Percentiles rank a stretch among this genome's conserved stretches.
Conservation (phyloP, 2,329 filamentous ascomycete genomes). For the Botryosphaeria agaves region DNA sequence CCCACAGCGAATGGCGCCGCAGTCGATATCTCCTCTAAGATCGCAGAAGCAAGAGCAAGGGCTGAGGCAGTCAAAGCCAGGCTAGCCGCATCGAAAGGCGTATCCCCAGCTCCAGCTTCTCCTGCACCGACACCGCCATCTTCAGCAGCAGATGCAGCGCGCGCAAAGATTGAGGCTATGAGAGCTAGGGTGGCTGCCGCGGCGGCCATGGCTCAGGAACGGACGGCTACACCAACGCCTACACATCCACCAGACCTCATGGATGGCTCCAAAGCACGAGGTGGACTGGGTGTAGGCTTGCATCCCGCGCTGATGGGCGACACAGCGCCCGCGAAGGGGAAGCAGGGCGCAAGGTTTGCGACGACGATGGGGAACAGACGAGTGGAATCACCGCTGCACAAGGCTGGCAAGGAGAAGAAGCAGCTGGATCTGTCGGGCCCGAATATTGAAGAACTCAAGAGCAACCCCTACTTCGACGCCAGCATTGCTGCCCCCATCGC, state of each 20-base stretch:
- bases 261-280: constrained; percentile 35
- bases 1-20: constrained; percentile 6
- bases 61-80: constrained; percentile 6
- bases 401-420: constrained; percentile 21
- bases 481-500: constrained; percentile 41
- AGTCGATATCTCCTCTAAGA: constrained; percentile 12
- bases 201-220: constrained; percentile 34
- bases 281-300: constrained; percentile 57
- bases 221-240: constrained; percentile 22
- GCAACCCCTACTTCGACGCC: constrained; percentile 74
- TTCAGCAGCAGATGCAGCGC: background rate
- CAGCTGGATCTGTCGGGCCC: constrained; percentile 40
- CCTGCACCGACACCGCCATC: constrained; percentile 4
- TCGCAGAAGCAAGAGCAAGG: constrained; percentile 13
- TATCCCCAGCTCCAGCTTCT: constrained; percentile 2
- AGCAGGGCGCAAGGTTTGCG: constrained; percentile 32
- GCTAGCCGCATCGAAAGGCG: background rate
- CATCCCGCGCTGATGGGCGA: constrained; percentile 54
- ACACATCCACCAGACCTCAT: constrained; percentile 26
- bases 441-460: constrained; percentile 38
- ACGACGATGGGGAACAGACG: constrained; percentile 37
- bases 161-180: constrained; percentile 50
- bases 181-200: constrained; percentile 67
- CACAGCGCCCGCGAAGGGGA: constrained; percentile 21
- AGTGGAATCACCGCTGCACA: constrained; percentile 24